A percentile compares a stretch with the other conserved stretches of the same genome.
phyloP scores from a whole-genome alignment of 2,329 filamentous ascomycete genomes.

The Purpureocillium lavendulum region DNA sequence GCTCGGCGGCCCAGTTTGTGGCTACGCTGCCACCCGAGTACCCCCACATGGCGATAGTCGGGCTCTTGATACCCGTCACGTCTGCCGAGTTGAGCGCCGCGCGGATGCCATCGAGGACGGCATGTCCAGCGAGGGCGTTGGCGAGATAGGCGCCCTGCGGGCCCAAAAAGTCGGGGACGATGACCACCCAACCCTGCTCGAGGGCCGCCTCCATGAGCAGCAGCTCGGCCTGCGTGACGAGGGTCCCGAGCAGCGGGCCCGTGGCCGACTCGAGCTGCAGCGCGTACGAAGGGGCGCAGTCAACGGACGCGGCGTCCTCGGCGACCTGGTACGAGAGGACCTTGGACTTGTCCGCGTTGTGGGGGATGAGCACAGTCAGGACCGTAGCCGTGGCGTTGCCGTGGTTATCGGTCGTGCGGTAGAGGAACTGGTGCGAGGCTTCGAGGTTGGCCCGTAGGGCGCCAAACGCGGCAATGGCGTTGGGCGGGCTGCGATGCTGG shows the following conservation, averaged over 20 bases:
- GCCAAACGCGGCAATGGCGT: constrained; percentile 12
- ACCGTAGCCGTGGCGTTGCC: constrained; percentile 26
- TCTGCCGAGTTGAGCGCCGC: constrained; percentile 22
- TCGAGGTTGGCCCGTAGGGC: constrained; percentile 9
- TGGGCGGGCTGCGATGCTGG: constrained; percentile 10
- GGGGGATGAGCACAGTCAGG: constrained; percentile 28
- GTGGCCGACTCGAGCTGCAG: constrained; percentile 10
- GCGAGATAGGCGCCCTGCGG: constrained; percentile 32
- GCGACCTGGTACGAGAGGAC: constrained; percentile 34
- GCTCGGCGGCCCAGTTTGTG: constrained; percentile 14
- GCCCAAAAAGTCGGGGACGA: constrained; percentile 37
- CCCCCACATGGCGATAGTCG: constrained; percentile 34
- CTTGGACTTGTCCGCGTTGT: constrained; percentile 15
- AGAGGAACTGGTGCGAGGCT: constrained; percentile 24
- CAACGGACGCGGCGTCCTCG: constrained; percentile 27
- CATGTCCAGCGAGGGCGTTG: constrained; percentile 29
- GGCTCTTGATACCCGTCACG: constrained; percentile 20
- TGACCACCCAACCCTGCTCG: constrained; percentile 35
- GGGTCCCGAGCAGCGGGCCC: constrained; percentile 21
- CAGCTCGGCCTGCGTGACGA: constrained; percentile 14
- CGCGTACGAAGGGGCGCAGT: constrained; percentile 21
- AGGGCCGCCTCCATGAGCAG: constrained; percentile 20
- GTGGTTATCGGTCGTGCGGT: constrained; percentile 27
- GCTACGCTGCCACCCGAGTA: constrained; percentile 17
- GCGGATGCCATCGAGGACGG: constrained; percentile 33